These are phyloP conservation scores for Eudorina sp. DNA, from an alignment of 139 green algal species.

Conservation along the genomic window DNA sequence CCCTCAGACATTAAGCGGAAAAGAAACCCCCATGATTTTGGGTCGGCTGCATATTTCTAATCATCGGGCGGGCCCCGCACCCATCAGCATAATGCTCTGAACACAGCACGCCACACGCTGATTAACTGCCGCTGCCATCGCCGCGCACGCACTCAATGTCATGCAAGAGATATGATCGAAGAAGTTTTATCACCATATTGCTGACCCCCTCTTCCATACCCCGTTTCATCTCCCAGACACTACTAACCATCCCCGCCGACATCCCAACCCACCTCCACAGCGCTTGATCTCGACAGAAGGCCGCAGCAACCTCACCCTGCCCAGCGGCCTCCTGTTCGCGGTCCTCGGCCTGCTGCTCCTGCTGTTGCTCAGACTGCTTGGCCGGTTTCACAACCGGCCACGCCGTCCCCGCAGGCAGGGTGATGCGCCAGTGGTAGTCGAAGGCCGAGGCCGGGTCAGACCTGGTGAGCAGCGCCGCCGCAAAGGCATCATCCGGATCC, in stretches of 20 bases:
- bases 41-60: conserved; percentile 35
- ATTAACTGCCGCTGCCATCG: too few species aligned
- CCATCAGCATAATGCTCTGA: too few species aligned
- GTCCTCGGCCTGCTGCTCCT: not conserved
- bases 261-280: conserved; percentile 44
- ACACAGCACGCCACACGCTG: too few species aligned
- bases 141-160: too few species aligned
- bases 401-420: conserved; percentile 29
- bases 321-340: not conserved
- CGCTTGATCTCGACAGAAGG: not conserved
- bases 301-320: not conserved
- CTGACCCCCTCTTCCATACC: too few species aligned
- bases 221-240: too few species aligned
- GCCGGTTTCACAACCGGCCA: not conserved
- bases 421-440: conserved; percentile 75
- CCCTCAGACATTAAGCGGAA: conserved; percentile 65
- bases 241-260: too few species aligned
- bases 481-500: conserved; percentile 71
- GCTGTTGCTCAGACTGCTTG: too few species aligned
- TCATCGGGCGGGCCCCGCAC: too few species aligned
- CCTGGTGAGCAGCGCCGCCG: conserved; percentile 58
- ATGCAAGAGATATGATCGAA: too few species aligned
- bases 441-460: conserved; percentile 53
- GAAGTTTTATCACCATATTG: too few species aligned
- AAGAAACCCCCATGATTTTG: conserved; percentile 31